A percentile compares a stretch with the other conserved stretches of the same genome.
These are phyloP conservation scores for Plasmodium gaboni DNA, from an alignment of 169 alveolate genomes.

Conservation along the genomic window DNA sequence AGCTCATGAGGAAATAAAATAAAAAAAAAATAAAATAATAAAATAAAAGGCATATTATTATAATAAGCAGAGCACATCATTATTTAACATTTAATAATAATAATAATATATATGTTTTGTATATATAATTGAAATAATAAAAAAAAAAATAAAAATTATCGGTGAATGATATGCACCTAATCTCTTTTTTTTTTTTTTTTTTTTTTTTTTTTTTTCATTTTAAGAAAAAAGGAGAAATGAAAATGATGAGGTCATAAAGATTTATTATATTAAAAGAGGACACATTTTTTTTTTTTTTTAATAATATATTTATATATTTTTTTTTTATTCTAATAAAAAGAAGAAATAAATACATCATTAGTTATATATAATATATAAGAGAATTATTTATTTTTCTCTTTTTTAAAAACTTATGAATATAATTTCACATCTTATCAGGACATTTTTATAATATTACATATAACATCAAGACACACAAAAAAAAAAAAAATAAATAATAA, in stretches of 20 bases:
- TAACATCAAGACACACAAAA: neutral
- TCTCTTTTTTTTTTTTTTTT: neutral
- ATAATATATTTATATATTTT: too few relatives aligned
- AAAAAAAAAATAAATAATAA: too few relatives aligned
- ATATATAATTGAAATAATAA: neutral
- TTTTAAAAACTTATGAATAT: neutral
- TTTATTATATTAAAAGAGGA: too few relatives aligned
- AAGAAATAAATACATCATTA: neutral
- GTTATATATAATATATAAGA: neutral
- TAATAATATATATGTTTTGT: too few relatives aligned
- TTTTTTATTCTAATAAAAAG: neutral
- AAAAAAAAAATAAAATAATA: neutral
- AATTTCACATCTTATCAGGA: neutral
- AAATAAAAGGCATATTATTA: too few relatives aligned
- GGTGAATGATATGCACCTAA: slow-evolving; percentile 1
- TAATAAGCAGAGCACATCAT: too few relatives aligned
- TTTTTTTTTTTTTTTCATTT: too few relatives aligned
- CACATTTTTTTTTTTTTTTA: too few relatives aligned
- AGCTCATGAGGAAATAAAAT: neutral
- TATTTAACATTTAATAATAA: too few relatives aligned
- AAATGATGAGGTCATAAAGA: too few relatives aligned
- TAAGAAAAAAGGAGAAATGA: too few relatives aligned
- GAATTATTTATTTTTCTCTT: neutral
- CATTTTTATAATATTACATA: neutral
- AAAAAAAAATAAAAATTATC: neutral